Percentiles rank a stretch among this genome's conserved stretches.
Conservation (phyloP, 2,329 filamentous ascomycete genomes). For the Colletotrichum sp. region DNA sequence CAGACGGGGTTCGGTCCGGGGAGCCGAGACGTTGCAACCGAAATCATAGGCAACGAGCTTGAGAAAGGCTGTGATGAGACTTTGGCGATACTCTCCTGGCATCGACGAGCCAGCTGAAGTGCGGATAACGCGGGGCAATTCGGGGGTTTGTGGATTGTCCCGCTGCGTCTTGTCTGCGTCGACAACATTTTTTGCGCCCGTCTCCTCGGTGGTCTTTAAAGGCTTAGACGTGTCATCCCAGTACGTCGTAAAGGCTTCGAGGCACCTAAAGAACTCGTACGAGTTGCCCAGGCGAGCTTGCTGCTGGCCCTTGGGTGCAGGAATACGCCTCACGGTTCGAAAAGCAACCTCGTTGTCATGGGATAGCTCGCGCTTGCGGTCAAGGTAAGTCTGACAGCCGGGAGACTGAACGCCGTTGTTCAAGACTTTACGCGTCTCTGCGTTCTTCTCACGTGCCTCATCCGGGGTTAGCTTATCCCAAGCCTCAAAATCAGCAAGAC, state of each 20-base stretch:
- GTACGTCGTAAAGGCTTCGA: conserved; percentile 63
- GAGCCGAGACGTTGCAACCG: conserved; percentile 63
- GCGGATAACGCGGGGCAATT: conserved; percentile 33
- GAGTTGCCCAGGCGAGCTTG: conserved; percentile 64
- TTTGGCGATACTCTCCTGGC: conserved; percentile 63
- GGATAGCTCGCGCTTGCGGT: conserved; percentile 63
- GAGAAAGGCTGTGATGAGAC: conserved; percentile 63
- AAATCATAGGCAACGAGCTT: conserved; percentile 72
- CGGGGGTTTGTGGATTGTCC: background rate
- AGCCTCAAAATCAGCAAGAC: conserved; percentile 56
- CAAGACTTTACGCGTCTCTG: conserved; percentile 52
- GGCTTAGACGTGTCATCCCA: conserved; percentile 65
- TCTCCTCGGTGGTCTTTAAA: conserved; percentile 8
- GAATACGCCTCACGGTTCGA: conserved; percentile 64
- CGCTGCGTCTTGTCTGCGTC: conserved; percentile 19
- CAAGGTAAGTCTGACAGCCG: conserved; percentile 62
- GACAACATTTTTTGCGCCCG: background rate
- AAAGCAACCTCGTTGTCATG: conserved; percentile 64
- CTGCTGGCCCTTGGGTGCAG: conserved; percentile 56
- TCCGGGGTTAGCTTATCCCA: conserved; percentile 58
- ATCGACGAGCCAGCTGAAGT: conserved; percentile 59
- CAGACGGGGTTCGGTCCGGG: conserved; percentile 64
- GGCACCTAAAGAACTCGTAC: conserved; percentile 70
- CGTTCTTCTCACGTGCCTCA: conserved; percentile 53
- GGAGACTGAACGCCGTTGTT: conserved; percentile 61